phyloP scores from a whole-genome alignment of 176 grass and related monocot species.

The Typha latifolia region DNA sequence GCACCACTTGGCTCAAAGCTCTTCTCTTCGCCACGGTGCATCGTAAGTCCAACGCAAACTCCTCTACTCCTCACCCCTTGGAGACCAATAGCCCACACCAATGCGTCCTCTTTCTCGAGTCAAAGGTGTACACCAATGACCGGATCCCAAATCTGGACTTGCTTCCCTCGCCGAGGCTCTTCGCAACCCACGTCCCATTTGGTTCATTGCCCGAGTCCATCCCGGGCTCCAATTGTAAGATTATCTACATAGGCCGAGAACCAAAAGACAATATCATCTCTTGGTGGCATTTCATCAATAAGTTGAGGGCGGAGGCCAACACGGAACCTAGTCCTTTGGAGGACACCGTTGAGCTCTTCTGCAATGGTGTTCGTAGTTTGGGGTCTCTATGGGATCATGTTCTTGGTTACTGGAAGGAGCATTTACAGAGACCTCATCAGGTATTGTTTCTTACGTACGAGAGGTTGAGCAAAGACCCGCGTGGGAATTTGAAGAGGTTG shows the following conservation, averaged over 20 bases:
- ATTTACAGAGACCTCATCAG: background rate
- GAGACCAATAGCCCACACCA: background rate
- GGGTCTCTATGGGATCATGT: conserved; percentile 13
- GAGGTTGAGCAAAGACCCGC: conserved; percentile 6
- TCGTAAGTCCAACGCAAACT: background rate
- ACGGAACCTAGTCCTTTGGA: background rate
- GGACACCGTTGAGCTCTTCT: conserved; percentile 4
- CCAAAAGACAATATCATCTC: conserved; percentile 23
- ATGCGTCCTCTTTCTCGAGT: conserved; percentile 13
- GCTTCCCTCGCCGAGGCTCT: conserved; percentile 2
- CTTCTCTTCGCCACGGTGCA: background rate
- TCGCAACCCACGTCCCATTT: conserved; percentile 11
- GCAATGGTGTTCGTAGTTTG: background rate
- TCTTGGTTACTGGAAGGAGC: conserved; percentile 18
- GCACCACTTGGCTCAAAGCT: conserved; percentile 14
- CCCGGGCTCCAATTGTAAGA: background rate
- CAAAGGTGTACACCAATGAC: background rate
- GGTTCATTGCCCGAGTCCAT: conserved; percentile 8
- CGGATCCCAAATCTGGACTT: background rate
- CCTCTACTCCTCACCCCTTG: background rate
- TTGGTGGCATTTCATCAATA: conserved; percentile 12
- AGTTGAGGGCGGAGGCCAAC: background rate
- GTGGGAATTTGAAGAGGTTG: background rate
- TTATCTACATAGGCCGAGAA: conserved; percentile 9
- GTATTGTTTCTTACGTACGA: conserved; percentile 28